Evolutionary conservation across 2,329 filamentous ascomycete genomes (phyloP).

Genomic region (Exophiala bonariae): DNA sequence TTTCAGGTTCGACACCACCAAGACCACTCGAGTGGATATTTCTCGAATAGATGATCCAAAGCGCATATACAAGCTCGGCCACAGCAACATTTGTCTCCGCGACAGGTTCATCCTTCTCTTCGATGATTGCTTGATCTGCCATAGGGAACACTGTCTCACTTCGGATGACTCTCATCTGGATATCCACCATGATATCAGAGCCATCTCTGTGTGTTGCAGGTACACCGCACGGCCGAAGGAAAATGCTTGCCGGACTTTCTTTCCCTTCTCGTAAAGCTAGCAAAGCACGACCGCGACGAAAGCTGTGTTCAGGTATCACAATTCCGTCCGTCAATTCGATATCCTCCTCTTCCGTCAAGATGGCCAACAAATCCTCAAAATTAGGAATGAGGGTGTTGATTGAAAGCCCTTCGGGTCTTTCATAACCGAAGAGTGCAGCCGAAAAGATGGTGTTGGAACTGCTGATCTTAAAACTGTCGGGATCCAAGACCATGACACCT

Average conservation of each 20-base stretch:
- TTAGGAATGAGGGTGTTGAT: constrained; percentile 81
- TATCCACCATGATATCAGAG: constrained; percentile 86
- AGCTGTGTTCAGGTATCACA: constrained; percentile 93
- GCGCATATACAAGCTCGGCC: constrained; percentile 83
- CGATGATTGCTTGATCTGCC: constrained; percentile 63
- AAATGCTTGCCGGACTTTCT: constrained; percentile 73
- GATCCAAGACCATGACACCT: constrained; percentile 90
- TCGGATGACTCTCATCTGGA: constrained; percentile 94
- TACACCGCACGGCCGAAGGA: constrained; percentile 80
- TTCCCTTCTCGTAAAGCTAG: constrained; percentile 81
- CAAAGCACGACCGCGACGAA: constrained; percentile 82
- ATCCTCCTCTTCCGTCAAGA: constrained; percentile 83
- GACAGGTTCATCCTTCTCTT: constrained; percentile 60
- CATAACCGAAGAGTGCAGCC: constrained; percentile 85
- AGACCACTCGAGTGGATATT: constrained; percentile 78
- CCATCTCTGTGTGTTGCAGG: constrained; percentile 87
- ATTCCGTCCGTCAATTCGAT: constrained; percentile 86
- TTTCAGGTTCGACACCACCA: constrained; percentile 53
- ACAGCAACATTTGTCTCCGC: constrained; percentile 47
- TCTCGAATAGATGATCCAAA: constrained; percentile 96
- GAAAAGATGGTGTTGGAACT: constrained; percentile 96
- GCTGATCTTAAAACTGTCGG: constrained; percentile 73
- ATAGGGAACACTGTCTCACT: constrained; percentile 69
- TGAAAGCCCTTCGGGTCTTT: constrained; percentile 75
- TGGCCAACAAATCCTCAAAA: constrained; percentile 79